Percentiles rank a stretch among this genome's conserved stretches.
These are phyloP conservation scores for Clonostachys byssicola DNA, from an alignment of 2,329 filamentous ascomycete genomes.

Conservation along the genomic window DNA sequence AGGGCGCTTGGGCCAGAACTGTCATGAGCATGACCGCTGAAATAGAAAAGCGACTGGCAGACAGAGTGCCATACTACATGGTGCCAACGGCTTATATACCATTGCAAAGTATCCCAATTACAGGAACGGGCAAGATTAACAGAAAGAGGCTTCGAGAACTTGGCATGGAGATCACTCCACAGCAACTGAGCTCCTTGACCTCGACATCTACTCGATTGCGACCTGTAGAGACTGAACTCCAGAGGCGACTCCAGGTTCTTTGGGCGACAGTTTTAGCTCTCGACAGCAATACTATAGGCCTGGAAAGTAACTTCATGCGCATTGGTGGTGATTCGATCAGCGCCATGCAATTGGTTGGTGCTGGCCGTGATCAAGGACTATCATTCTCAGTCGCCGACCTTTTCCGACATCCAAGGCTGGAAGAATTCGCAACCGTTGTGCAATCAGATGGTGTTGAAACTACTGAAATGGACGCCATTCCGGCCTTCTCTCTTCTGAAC, in stretches of 20 bases:
- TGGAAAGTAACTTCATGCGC: conserved; percentile 38
- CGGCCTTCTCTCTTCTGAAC: background rate
- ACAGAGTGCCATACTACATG: conserved; percentile 1
- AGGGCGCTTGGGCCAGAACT: background rate
- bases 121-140: conserved; percentile 1
- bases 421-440: background rate
- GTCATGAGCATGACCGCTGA: background rate
- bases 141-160: background rate
- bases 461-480: background rate
- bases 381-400: background rate
- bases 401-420: background rate
- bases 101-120: background rate
- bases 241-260: background rate
- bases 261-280: conserved; percentile 5
- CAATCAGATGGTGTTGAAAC: background rate
- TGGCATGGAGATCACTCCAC: background rate
- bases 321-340: conserved; percentile 40
- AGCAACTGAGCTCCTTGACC: background rate
- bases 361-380: background rate
- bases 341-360: background rate
- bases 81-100: conserved; percentile 1
- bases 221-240: too few species aligned
- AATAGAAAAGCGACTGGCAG: background rate
- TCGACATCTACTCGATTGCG: background rate
- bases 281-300: conserved; percentile 15